A percentile compares a stretch with the other conserved stretches of the same genome.
phyloP scores from a whole-genome alignment of 2,329 filamentous ascomycete genomes.

The Ophiostoma tasmaniense region DNA sequence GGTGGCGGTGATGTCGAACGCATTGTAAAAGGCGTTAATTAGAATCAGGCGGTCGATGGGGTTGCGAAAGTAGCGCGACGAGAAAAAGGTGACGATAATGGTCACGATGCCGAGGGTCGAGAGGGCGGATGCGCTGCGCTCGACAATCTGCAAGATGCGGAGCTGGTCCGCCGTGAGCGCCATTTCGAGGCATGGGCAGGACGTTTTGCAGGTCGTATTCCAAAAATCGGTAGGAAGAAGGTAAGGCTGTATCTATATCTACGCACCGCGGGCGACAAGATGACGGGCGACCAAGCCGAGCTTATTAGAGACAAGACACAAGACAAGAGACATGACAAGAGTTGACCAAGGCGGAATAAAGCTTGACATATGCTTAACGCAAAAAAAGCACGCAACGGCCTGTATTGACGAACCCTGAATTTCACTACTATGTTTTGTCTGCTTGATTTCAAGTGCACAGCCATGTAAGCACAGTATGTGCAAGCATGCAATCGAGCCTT shows the following conservation, averaged over 20 bases:
- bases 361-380: neutral
- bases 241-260: neutral
- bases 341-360: neutral
- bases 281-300: neutral
- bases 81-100: conserved; percentile 28
- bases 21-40: conserved; percentile 32
- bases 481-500: neutral
- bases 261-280: neutral
- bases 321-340: neutral
- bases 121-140: conserved; percentile 26
- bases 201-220: too few relatives aligned
- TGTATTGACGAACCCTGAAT: neutral
- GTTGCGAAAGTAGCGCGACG: conserved; percentile 29
- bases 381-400: neutral
- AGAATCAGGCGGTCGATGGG: conserved; percentile 33
- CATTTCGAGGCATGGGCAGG: conserved; percentile 9
- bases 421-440: neutral
- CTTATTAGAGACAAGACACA: neutral
- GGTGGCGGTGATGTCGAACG: conserved; percentile 31
- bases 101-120: conserved; percentile 29
- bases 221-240: neutral
- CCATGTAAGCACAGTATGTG: neutral
- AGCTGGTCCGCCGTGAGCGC: conserved; percentile 25
- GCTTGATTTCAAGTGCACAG: neutral
- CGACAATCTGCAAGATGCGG: conserved; percentile 24